phyloP scores from a whole-genome alignment of 768 basidiomycete species.

The Paxillus ammoniavirescens region DNA sequence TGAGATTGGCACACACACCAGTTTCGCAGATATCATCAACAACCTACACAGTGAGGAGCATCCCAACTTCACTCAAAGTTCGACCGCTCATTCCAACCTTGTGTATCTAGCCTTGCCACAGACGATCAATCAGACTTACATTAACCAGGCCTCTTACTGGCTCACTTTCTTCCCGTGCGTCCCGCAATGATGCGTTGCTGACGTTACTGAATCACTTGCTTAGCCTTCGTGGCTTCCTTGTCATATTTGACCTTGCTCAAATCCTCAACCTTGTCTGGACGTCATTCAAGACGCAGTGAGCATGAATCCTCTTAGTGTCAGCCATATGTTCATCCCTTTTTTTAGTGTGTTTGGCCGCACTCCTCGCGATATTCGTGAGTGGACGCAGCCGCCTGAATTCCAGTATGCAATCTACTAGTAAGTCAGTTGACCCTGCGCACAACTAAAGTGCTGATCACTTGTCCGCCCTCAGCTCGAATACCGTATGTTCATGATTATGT shows the following conservation, averaged over 20 bases:
- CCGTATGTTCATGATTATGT: conserved; percentile 37
- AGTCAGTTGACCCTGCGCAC: conserved; percentile 27
- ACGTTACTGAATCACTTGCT: conserved; percentile 6
- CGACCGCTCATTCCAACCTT: conserved; percentile 1
- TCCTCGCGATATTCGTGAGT: conserved; percentile 85
- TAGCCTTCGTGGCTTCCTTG: conserved; percentile 91
- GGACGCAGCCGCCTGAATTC: conserved; percentile 88
- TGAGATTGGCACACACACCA: conserved; percentile 48
- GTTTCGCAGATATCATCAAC: conserved; percentile 44
- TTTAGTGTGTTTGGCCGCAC: conserved; percentile 80
- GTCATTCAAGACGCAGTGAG: conserved; percentile 79
- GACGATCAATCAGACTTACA: conserved; percentile 82
- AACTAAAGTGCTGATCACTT: conserved; percentile 1
- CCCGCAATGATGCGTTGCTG: neutral
- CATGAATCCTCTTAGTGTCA: neutral
- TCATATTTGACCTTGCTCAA: conserved; percentile 93
- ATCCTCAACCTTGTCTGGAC: conserved; percentile 86
- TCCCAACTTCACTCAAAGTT: neutral
- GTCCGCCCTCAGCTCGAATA: conserved; percentile 45
- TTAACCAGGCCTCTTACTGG: conserved; percentile 91
- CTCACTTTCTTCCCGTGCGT: conserved; percentile 91
- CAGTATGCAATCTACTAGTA: conserved; percentile 84
- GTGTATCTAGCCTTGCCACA: conserved; percentile 64
- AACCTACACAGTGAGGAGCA: conserved; percentile 40
- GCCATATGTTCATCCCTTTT: conserved; percentile 2